Evolutionary conservation across 2,329 filamentous ascomycete genomes (phyloP), one percentile per base, ranked within the genome.

Genomic region (Alternaria metachromatica): DNA sequence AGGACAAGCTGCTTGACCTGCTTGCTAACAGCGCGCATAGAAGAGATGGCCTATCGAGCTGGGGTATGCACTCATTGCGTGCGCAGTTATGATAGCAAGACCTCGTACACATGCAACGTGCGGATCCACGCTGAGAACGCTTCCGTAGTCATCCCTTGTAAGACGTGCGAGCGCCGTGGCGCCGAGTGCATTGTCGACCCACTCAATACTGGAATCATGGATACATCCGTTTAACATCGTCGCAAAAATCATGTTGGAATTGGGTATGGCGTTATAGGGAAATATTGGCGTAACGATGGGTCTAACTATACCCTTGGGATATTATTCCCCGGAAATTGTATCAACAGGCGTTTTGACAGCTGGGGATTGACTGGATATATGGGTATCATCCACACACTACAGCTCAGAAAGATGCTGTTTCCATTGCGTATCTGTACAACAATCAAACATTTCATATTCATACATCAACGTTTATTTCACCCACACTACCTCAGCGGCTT

Each of bases 1-100:
- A 13, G 68, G 62, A 3, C 64, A 26, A 33, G 65, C 62, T 43
- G 57, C 46, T 20, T 62, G 48, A 64, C n/a, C 30, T 23, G 50
- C n/a, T 8, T 58, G 20, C 28, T 18, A 25, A 33, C n/a, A 37
- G 26, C 3, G 13, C 18, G 49, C 49, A 15, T 20, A 33, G 28
- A 33, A 23, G 28, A 51, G 12, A 6, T 21, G 18, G 18, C 49
- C 26, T 18, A 26, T n/a, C 48, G 43, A 30, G 15, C 26, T 54
- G 55, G n/a, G 30, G 8, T 2, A 50, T 50, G 18, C 43, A 45
- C 37, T 41, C 37, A 11, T 18, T 41, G 37, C 37, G n/a, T 3
- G 37, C 15, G 37, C 37, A n/a, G 33, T 41, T 5, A 10, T 9
- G 8, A 41, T 5, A 10, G 7, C 33, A 41, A 5, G 15, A n/a